Evolutionary conservation across 306 rosid species (phyloP).

Genomic region (Clitoria ternatea): DNA sequence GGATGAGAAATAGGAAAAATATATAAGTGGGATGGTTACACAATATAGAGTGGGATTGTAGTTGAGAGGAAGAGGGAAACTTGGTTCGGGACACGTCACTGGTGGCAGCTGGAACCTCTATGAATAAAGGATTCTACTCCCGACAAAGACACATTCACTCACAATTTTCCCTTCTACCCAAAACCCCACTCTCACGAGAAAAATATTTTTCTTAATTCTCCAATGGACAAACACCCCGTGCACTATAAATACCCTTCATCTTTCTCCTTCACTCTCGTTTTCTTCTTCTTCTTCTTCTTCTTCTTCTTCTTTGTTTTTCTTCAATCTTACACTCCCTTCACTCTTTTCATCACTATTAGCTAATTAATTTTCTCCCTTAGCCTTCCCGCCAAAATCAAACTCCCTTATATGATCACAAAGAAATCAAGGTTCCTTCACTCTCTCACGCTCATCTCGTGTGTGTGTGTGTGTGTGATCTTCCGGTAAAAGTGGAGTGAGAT

Average conservation of each 20-base stretch:
- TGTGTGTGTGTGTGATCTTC: conserved; percentile 7
- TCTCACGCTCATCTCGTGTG: background rate
- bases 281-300: background rate
- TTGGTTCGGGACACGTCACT: conserved; percentile 28
- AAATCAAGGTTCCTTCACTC: background rate
- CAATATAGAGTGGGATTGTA: conserved; percentile 25
- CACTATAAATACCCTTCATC: conserved; percentile 35
- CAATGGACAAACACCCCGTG: conserved; percentile 8
- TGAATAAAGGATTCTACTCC: conserved; percentile 24
- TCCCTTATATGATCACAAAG: background rate
- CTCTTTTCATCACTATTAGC: background rate
- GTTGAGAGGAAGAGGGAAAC: conserved; percentile 13
- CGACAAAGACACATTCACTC: conserved; percentile 25
- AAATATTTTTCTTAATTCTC: background rate
- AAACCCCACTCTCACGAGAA: conserved; percentile 2
- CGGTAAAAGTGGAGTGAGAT: conserved; percentile 21
- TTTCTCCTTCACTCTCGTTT: background rate
- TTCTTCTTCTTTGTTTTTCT: conserved; percentile 11
- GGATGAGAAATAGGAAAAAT: background rate
- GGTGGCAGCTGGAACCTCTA: conserved; percentile 28
- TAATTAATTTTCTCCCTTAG: background rate
- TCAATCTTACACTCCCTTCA: background rate
- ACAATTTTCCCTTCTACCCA: background rate
- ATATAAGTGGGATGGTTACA: no score
- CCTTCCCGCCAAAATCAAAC: background rate